A percentile compares a stretch with the other conserved stretches of the same genome.
These are phyloP conservation scores for Naumovozyma baii DNA, from an alignment of 805 yeast genomes.

Conservation along the genomic window DNA sequence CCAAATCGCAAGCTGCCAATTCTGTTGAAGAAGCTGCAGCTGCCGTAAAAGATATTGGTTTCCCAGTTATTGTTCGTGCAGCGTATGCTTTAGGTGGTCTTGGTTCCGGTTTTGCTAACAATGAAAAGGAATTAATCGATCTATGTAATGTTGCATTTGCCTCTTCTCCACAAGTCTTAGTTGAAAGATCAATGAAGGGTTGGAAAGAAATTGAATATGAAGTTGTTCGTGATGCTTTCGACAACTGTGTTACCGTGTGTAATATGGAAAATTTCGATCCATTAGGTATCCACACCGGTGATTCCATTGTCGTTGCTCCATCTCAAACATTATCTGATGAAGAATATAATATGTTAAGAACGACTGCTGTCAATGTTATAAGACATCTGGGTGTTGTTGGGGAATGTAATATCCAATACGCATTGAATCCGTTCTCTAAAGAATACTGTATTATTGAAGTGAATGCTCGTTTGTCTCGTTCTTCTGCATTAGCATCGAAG, in stretches of 20 bases:
- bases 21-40: constrained; percentile 69
- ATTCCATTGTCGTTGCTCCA: constrained; percentile 97
- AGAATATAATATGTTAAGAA: constrained; percentile 94
- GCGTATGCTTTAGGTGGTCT: constrained; percentile 96
- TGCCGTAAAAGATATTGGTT: constrained; percentile 82
- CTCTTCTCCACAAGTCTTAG: constrained; percentile 89
- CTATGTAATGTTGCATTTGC: constrained; percentile 90
- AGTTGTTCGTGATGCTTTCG: constrained; percentile 94
- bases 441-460: constrained; percentile 97
- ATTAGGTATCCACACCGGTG: constrained; percentile 97
- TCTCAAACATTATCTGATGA: constrained; percentile 95
- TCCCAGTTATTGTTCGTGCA: constrained; percentile 94
- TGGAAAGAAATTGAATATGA: constrained; percentile 99
- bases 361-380: constrained; percentile 94
- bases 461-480: constrained; percentile 92
- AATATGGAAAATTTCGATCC: constrained; percentile 99
- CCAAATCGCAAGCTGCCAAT: constrained; percentile 80
- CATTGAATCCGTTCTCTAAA: constrained; percentile 83
- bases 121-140: constrained; percentile 70
- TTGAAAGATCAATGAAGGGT: constrained; percentile 95
- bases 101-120: constrained; percentile 95
- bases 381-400: constrained; percentile 98
- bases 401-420: constrained; percentile 97
- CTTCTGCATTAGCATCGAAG: constrained; percentile 97
- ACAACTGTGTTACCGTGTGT: constrained; percentile 97